Conservation (phyloP, 768 basidiomycete species). For the Chalciporus pseudorubinellus region DNA sequence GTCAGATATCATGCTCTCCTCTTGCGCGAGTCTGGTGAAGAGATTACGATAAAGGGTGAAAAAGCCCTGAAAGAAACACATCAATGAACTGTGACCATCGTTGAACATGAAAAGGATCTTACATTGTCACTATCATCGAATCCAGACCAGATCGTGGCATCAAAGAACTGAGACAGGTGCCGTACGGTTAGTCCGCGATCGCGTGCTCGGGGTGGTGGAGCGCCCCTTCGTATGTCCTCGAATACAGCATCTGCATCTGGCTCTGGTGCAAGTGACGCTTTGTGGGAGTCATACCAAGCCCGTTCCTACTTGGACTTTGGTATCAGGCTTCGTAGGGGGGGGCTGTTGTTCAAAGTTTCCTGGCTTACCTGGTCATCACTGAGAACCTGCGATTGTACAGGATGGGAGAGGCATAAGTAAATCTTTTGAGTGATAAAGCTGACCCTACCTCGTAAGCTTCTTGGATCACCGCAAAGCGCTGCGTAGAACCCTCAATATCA, state of each 20-base stretch:
- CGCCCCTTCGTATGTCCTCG: slow-evolving; percentile 78
- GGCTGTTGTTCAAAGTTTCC: slow-evolving; percentile 2
- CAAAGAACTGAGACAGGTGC: slow-evolving; percentile 84
- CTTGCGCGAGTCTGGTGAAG: slow-evolving; percentile 77
- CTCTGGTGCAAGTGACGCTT: slow-evolving; percentile 73
- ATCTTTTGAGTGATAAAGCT: neutral
- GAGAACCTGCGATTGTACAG: slow-evolving; percentile 55
- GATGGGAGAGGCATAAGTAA: neutral
- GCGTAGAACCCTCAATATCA: slow-evolving; percentile 81
- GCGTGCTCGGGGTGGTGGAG: slow-evolving; percentile 46
- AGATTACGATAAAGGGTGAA: slow-evolving; percentile 86
- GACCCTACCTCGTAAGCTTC: slow-evolving; percentile 88
- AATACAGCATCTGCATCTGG: slow-evolving; percentile 83
- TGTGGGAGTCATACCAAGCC: slow-evolving; percentile 97
- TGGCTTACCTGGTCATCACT: slow-evolving; percentile 87
- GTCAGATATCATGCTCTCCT: slow-evolving; percentile 55
- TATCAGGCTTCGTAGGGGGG: slow-evolving; percentile 12
- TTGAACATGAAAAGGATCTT: slow-evolving; percentile 20
- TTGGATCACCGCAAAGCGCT: slow-evolving; percentile 83
- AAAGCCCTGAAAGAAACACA: slow-evolving; percentile 61
- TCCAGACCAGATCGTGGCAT: slow-evolving; percentile 61
- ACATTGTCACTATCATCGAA: slow-evolving; percentile 66
- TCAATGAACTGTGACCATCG: neutral
- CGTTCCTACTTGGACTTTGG: slow-evolving; percentile 69
- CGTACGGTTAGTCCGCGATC: slow-evolving; percentile 78